A percentile compares a stretch with the other conserved stretches of the same genome.
phyloP scores from a whole-genome alignment of 2,329 filamentous ascomycete species.

The Alternaria sp. region DNA sequence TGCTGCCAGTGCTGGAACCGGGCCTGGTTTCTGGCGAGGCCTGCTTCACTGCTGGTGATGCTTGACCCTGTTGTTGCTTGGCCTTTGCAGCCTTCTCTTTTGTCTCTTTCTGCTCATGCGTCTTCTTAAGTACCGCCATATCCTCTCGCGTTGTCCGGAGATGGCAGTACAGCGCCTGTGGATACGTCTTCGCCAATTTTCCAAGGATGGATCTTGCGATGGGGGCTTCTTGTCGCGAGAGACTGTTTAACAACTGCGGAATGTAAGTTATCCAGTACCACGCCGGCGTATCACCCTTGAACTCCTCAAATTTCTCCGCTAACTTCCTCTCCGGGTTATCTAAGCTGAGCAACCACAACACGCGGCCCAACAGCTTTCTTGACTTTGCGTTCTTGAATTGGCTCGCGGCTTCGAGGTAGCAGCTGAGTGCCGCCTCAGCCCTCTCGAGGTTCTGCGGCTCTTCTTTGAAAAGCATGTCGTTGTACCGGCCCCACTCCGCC shows the following conservation, averaged over 20 bases:
- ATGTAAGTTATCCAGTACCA: conserved; percentile 99
- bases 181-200: conserved; percentile 94
- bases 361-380: conserved; percentile 88
- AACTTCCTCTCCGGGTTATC: conserved; percentile 88
- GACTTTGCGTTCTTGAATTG: conserved; percentile 98
- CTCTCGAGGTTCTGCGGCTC: conserved; percentile 82
- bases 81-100: conserved; percentile 62
- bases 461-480: conserved; percentile 94
- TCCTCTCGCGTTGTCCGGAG: conserved; percentile 93
- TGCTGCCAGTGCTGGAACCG: conserved; percentile 40
- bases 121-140: conserved; percentile 90
- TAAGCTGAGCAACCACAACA: conserved; percentile 93
- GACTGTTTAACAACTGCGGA: conserved; percentile 89
- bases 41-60: conserved; percentile 50
- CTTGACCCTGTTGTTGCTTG: conserved; percentile 68
- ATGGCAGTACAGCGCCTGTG: conserved; percentile 94
- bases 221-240: conserved; percentile 89
- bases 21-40: conserved; percentile 47
- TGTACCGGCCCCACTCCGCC: conserved; percentile 99
- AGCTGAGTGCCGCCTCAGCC: conserved; percentile 91
- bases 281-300: conserved; percentile 94
- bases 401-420: conserved; percentile 93
- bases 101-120: conserved; percentile 71
- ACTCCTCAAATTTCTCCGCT: conserved; percentile 88
- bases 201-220: conserved; percentile 86